These are phyloP conservation scores for Ascochyta fabae DNA, from an alignment of 2,329 filamentous ascomycete species.

Conservation along the genomic window DNA sequence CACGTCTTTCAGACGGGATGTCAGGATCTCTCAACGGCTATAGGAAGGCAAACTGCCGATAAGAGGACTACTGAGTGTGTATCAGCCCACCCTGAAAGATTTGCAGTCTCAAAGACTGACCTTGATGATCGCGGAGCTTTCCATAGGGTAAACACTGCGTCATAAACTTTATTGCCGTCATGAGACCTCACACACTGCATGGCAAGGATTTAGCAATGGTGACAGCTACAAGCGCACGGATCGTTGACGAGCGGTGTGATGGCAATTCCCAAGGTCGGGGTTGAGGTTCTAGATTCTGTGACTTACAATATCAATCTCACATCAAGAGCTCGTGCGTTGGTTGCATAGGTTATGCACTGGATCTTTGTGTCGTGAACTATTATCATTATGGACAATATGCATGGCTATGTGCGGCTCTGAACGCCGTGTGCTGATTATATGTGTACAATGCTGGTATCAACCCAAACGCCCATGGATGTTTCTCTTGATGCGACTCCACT, in stretches of 20 bases:
- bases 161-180: slow-evolving; percentile 5
- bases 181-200: not conserved
- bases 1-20: not conserved
- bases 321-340: not conserved
- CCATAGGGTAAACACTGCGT: slow-evolving; percentile 2
- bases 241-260: not conserved
- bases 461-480: slow-evolving; percentile 21
- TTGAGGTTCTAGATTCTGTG: not conserved
- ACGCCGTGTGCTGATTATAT: not conserved
- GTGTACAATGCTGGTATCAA: slow-evolving; percentile 3
- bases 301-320: not conserved
- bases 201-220: not conserved
- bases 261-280: not conserved
- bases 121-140: slow-evolving; percentile 8
- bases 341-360: not conserved
- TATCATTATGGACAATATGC: slow-evolving; percentile 7
- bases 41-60: not conserved
- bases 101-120: not conserved
- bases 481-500: slow-evolving; percentile 19
- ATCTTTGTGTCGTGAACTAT: not conserved
- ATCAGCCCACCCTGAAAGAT: slow-evolving; percentile 5
- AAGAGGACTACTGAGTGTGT: not conserved
- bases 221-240: not conserved
- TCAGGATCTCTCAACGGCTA: not conserved
- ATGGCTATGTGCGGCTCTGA: not conserved